A percentile compares a stretch with the other conserved stretches of the same genome.
Evolutionary conservation across 345 rosid species (phyloP).

Genomic region (Melaleuca quinquenervia): DNA sequence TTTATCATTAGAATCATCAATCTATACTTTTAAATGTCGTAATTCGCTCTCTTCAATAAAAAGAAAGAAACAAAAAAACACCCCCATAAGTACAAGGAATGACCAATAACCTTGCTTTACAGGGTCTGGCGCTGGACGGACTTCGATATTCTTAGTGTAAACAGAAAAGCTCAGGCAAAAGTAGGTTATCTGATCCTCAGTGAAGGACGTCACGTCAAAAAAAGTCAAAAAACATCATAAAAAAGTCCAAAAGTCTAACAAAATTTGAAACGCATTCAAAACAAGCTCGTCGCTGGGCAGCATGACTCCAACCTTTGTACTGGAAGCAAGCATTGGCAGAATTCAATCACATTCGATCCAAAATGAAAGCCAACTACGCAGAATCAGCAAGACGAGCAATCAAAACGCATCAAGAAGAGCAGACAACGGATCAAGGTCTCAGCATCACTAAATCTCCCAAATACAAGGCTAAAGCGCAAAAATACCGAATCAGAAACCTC

Average conservation of each 20-base stretch:
- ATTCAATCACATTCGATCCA: slow-evolving; percentile 6
- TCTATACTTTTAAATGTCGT: background rate
- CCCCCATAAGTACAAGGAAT: background rate
- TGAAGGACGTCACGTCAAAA: background rate
- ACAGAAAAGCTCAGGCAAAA: background rate
- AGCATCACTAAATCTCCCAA: slow-evolving; percentile 9
- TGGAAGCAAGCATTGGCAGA: background rate
- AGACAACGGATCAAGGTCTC: slow-evolving; percentile 46
- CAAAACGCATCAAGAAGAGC: slow-evolving; percentile 11
- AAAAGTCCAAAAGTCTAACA: background rate
- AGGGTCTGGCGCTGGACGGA: background rate
- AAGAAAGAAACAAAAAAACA: background rate
- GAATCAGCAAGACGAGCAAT: background rate
- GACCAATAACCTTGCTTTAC: background rate
- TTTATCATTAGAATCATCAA: background rate
- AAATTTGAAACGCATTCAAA: background rate
- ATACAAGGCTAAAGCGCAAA: slow-evolving; percentile 23
- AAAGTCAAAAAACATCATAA: background rate
- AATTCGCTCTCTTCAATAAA: background rate
- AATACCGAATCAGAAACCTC: slow-evolving; percentile 23
- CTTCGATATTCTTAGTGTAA: background rate
- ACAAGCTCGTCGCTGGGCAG: background rate
- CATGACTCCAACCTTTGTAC: background rate
- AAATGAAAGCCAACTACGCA: slow-evolving; percentile 1
- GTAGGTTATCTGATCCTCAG: background rate